Conservation (phyloP, 306 rosid genomes). For the Mimosa bimucronata region DNA sequence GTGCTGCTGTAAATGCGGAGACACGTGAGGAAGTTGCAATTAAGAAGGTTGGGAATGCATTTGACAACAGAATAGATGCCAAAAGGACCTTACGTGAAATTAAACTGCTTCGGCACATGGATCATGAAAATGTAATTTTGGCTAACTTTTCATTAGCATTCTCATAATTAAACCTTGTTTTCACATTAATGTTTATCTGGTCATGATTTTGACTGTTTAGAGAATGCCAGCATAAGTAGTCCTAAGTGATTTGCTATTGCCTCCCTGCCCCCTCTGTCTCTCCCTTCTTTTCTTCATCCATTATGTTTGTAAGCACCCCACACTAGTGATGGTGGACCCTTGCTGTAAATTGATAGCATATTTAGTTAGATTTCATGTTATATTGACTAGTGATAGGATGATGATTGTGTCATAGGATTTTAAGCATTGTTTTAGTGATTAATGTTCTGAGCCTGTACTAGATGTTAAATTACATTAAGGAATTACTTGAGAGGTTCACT, state of each 20-base stretch:
- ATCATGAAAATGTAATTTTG: slow-evolving; percentile 84
- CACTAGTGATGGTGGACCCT: not conserved
- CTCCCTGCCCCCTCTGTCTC: not conserved
- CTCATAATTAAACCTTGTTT: slow-evolving; percentile 19
- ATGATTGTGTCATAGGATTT: not conserved
- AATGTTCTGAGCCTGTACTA: not conserved
- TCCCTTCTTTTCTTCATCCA: not conserved
- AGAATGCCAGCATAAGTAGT: slow-evolving; percentile 12
- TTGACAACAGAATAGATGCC: slow-evolving; percentile 95
- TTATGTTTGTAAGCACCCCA: not conserved
- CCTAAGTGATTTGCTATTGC: not conserved
- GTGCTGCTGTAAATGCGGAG: slow-evolving; percentile 90
- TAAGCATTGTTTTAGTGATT: not conserved
- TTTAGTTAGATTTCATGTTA: not conserved
- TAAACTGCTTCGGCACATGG: slow-evolving; percentile 93
- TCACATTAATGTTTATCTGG: not conserved
- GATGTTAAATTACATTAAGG: not conserved
- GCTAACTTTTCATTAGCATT: slow-evolving; percentile 25
- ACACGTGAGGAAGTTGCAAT: slow-evolving; percentile 91
- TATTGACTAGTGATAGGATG: not conserved
- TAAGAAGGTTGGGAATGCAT: slow-evolving; percentile 98
- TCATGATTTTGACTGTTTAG: slow-evolving; percentile 6
- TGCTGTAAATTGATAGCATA: not conserved
- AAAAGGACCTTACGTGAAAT: slow-evolving; percentile 94
- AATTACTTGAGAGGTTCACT: slow-evolving; percentile 16